Evolutionary conservation across 1,284 basidiomycete species (phyloP), one percentile per base, ranked within the genome.

Genomic region (Leccinum pachyderme): DNA sequence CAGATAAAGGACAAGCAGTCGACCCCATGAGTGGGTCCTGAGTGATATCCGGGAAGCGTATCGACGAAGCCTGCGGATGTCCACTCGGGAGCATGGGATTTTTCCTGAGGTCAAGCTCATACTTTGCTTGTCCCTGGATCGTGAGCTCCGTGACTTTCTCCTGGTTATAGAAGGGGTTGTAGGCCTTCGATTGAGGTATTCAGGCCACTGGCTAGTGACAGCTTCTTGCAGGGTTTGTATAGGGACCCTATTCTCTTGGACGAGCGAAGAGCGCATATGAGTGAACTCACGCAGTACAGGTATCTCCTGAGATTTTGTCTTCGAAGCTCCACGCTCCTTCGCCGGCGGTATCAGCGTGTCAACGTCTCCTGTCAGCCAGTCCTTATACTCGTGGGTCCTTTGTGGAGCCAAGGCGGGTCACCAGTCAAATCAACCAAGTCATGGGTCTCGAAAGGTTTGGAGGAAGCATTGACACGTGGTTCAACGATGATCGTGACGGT

Each of bases 321-420:
- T 55, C 29, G 58, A 43, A 24, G 51, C 25, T 35, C 39, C 55
- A 51, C 44, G 57, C 7, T 65, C 64, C 55, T 70, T 66, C 8
- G 58, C 52, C 27, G 64, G 57, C 25, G 61, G 57, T 56, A 56
- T 41, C 44, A 56, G 47, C 58, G 58, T 43, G 56, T 81, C 76
- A 53, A 82, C 80, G 46, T 79, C 77, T 4, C 89, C 89, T 15
- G 89, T 89, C 18, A 91, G 71, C 88, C 88, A 89, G 64, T 91
- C 89, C 59, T 73, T 78, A 9, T 73, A 72, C 47, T 67, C 65
- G 37, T 59, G 67, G 49, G 51, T 52, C 46, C 52, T 63, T 29
- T 62, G 69, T 22, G 52, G 49, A 41, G 47, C 41, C 37, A 52
- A 47, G 29, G 57, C 22, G 57, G 48, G 32, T 57, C 37, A 47